phyloP scores from a whole-genome alignment of 768 basidiomycete species.

The Exsudoporus frostii region DNA sequence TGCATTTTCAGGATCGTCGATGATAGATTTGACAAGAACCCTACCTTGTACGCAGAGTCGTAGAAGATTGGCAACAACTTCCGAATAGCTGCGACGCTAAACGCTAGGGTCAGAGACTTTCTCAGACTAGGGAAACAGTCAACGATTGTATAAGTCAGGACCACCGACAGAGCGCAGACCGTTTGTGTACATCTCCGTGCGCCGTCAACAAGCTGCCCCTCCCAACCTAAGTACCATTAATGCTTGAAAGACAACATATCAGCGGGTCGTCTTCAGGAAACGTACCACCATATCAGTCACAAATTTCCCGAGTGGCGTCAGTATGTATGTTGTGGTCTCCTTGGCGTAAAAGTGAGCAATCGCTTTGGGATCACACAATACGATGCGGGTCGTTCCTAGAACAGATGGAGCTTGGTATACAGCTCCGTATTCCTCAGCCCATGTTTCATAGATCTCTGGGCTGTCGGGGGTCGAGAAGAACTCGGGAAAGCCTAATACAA shows the following conservation, averaged over 20 bases:
- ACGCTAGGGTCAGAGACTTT: conserved; percentile 38
- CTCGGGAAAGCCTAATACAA: conserved; percentile 40
- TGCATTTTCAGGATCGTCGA: neutral
- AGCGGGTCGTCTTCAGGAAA: neutral
- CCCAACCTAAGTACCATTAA: conserved; percentile 11
- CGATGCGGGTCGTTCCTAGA: conserved; percentile 36
- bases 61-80: conserved; percentile 35
- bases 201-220: conserved; percentile 12
- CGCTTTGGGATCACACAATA: conserved; percentile 49
- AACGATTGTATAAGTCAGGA: neutral
- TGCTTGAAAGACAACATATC: neutral
- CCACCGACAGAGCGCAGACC: conserved; percentile 1
- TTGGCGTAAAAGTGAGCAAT: conserved; percentile 49
- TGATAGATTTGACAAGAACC: neutral
- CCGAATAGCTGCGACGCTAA: conserved; percentile 38
- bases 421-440: conserved; percentile 46
- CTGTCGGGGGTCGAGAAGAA: conserved; percentile 30
- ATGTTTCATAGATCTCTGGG: conserved; percentile 41
- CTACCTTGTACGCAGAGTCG: conserved; percentile 41
- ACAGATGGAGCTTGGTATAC: conserved; percentile 41
- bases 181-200: conserved; percentile 17
- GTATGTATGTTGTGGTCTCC: conserved; percentile 42
- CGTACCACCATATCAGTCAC: conserved; percentile 33
- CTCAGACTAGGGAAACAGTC: conserved; percentile 24
- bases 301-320: conserved; percentile 22